Evolutionary conservation across 495 filamentous ascomycete species (phyloP).

Genomic region (Tuber aestivum): DNA sequence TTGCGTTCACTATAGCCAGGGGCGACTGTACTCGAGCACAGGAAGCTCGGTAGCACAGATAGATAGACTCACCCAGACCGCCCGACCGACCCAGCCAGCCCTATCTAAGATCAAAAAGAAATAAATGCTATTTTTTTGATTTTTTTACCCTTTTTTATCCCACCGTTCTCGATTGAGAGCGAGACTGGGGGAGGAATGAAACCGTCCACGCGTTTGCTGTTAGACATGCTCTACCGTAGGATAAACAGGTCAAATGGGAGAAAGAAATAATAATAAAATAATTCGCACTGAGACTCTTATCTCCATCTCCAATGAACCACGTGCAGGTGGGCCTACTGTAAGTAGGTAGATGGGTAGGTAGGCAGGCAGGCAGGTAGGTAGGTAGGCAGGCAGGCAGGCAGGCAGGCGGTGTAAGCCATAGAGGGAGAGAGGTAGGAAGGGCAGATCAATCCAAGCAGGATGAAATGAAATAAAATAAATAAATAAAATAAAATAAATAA

Average conservation of each 20-base stretch:
- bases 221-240: neutral
- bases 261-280: neutral
- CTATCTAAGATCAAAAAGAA: neutral
- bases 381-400: neutral
- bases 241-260: neutral
- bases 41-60: neutral
- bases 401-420: neutral
- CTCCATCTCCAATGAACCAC: neutral
- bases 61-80: neutral
- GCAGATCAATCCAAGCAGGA: neutral
- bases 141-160: no score
- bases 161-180: no score
- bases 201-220: neutral
- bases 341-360: neutral
- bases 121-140: neutral
- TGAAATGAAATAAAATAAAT: neutral
- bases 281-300: slow-evolving; percentile 1
- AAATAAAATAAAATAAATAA: no score
- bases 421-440: neutral
- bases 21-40: no score
- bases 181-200: neutral
- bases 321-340: neutral
- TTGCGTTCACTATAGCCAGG: no score
- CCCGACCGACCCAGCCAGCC: neutral
- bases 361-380: no score